Conservation (phyloP, 78 protist genomes). For the Neovahlkampfia damariscottae region DNA sequence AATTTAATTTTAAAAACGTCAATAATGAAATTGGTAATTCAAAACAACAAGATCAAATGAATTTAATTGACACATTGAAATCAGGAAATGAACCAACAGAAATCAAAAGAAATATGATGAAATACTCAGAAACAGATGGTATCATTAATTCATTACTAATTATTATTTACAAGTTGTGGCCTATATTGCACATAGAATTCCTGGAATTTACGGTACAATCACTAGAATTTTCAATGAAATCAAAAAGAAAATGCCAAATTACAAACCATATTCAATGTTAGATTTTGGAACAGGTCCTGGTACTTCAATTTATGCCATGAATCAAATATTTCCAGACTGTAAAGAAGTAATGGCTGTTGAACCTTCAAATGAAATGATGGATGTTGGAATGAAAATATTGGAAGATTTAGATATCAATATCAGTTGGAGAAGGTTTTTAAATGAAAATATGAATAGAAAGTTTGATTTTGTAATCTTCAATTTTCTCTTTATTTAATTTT, state of each 20-base stretch:
- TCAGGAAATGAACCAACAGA: not conserved
- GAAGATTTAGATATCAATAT: conserved; percentile 24
- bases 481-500: no score
- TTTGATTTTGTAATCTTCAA: conserved; percentile 28
- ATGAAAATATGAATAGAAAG: not conserved
- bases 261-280: conserved; percentile 30
- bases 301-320: conserved; percentile 43
- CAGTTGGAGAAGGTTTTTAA: conserved; percentile 30
- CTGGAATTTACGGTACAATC: conserved; percentile 48
- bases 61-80: not conserved
- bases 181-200: conserved; percentile 41
- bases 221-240: conserved; percentile 42
- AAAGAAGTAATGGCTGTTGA: conserved; percentile 31
- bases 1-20: not conserved
- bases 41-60: not conserved
- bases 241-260: conserved; percentile 25
- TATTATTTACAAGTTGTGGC: conserved; percentile 34
- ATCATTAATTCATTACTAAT: conserved; percentile 15
- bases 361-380: conserved; percentile 28
- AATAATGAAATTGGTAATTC: not conserved
- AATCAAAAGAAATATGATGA: not conserved
- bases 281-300: conserved; percentile 58
- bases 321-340: conserved; percentile 24
- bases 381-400: conserved; percentile 20
- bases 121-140: not conserved